phyloP scores from a whole-genome alignment of 352 stramenopile species.

The Phytophthora meadii region DNA sequence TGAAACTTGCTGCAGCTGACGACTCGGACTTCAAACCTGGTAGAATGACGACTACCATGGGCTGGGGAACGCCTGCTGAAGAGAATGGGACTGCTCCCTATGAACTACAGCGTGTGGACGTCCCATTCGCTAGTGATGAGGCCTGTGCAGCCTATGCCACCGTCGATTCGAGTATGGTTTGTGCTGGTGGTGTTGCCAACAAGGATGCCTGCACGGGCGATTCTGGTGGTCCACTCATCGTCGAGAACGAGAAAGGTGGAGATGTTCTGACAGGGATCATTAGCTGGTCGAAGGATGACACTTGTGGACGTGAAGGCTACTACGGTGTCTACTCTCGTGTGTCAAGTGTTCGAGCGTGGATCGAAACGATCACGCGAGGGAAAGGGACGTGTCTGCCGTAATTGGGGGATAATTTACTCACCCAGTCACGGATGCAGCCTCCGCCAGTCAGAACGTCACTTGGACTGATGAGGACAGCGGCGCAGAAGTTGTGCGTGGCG shows the following conservation, averaged over 20 bases:
- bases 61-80: conserved; percentile 24
- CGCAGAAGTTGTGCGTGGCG: conserved; percentile 13
- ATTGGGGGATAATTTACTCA: too few relatives aligned
- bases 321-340: conserved; percentile 37
- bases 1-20: conserved; percentile 1
- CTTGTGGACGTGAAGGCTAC: conserved; percentile 41
- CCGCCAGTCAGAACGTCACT: conserved; percentile 14
- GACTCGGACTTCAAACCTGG: conserved; percentile 17
- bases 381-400: conserved; percentile 13
- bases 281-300: conserved; percentile 47
- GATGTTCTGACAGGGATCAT: conserved; percentile 52
- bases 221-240: conserved; percentile 54
- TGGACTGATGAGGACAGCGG: conserved; percentile 11
- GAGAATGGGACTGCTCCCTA: conserved; percentile 14
- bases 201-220: conserved; percentile 52
- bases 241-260: conserved; percentile 5
- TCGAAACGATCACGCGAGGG: conserved; percentile 23
- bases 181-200: conserved; percentile 42
- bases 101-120: conserved; percentile 40
- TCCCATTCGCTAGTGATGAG: conserved; percentile 39
- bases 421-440: background rate
- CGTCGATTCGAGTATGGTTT: conserved; percentile 51
- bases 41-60: conserved; percentile 32
- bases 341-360: conserved; percentile 45
- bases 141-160: conserved; percentile 31